Conservation (phyloP, 108 stramenopile species). For the Fragilaria crotonensis region DNA sequence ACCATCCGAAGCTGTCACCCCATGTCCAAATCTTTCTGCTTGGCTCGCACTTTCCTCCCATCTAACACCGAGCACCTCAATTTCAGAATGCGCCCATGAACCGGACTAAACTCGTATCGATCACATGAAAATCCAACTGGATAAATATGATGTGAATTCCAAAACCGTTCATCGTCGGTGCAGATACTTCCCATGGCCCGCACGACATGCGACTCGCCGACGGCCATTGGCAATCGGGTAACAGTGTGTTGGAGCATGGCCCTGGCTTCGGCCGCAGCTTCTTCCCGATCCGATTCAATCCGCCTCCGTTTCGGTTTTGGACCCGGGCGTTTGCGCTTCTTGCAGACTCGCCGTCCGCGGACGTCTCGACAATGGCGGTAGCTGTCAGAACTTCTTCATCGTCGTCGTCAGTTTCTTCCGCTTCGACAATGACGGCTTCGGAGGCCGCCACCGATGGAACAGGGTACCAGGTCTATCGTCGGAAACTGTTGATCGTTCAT, state of each 20-base stretch:
- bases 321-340: background rate
- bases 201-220: constrained; percentile 48
- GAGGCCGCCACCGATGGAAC: no score
- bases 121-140: constrained; percentile 83
- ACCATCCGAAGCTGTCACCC: constrained; percentile 23
- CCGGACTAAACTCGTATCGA: constrained; percentile 69
- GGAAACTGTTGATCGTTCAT: background rate
- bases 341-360: background rate
- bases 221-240: constrained; percentile 38
- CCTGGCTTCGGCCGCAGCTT: constrained; percentile 68
- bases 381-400: constrained; percentile 1
- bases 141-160: constrained; percentile 45
- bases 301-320: background rate
- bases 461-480: background rate
- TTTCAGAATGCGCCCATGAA: constrained; percentile 69
- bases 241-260: constrained; percentile 38
- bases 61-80: constrained; percentile 77
- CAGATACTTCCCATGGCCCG: constrained; percentile 59
- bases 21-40: constrained; percentile 13
- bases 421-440: constrained; percentile 5
- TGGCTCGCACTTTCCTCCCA: constrained; percentile 25
- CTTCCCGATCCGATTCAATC: constrained; percentile 31
- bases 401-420: background rate
- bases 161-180: constrained; percentile 23
- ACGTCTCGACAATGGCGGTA: background rate